Percentiles rank a stretch among this genome's conserved stretches.
Evolutionary conservation across 2,329 filamentous ascomycete genomes (phyloP).

Genomic region (Botrytis byssoidea): DNA sequence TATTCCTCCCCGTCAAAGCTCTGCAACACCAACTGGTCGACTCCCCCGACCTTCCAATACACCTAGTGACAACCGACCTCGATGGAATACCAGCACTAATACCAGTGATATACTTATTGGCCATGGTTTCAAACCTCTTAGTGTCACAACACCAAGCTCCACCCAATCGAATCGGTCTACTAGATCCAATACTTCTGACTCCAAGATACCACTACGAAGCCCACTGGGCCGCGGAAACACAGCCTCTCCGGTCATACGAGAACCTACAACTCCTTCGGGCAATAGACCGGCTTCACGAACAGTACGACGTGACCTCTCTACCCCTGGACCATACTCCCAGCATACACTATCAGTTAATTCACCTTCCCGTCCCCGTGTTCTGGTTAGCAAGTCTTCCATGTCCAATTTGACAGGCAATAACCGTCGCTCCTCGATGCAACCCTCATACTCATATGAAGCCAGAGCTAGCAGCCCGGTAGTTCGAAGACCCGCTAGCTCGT

Average conservation of each 20-base stretch:
- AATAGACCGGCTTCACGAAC: constrained; percentile 39
- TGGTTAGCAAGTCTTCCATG: constrained; percentile 45
- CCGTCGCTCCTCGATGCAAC: constrained; percentile 55
- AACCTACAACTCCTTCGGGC: constrained; percentile 32
- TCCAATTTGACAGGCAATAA: constrained; percentile 42
- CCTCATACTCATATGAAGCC: constrained; percentile 41
- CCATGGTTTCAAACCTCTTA: constrained; percentile 65
- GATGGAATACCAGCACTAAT: constrained; percentile 71
- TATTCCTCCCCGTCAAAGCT: constrained; percentile 41
- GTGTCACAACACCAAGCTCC: constrained; percentile 46
- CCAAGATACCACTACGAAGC: constrained; percentile 38
- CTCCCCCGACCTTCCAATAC: constrained; percentile 46
- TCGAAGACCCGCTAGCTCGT: constrained; percentile 56
- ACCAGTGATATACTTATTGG: constrained; percentile 62
- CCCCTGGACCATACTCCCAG: constrained; percentile 52
- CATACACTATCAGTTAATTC: constrained; percentile 44
- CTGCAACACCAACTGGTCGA: constrained; percentile 52
- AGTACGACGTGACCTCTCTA: constrained; percentile 54
- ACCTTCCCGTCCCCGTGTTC: constrained; percentile 40
- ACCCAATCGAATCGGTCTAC: constrained; percentile 29
- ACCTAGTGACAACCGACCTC: constrained; percentile 58
- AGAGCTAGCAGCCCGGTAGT: constrained; percentile 32
- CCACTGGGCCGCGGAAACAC: constrained; percentile 35
- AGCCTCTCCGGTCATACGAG: constrained; percentile 33
- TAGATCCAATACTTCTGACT: constrained; percentile 26